Base-by-base conservation (phyloP, 2,329 filamentous ascomycete genomes). In the Penicillium psychrosexuale region DNA sequence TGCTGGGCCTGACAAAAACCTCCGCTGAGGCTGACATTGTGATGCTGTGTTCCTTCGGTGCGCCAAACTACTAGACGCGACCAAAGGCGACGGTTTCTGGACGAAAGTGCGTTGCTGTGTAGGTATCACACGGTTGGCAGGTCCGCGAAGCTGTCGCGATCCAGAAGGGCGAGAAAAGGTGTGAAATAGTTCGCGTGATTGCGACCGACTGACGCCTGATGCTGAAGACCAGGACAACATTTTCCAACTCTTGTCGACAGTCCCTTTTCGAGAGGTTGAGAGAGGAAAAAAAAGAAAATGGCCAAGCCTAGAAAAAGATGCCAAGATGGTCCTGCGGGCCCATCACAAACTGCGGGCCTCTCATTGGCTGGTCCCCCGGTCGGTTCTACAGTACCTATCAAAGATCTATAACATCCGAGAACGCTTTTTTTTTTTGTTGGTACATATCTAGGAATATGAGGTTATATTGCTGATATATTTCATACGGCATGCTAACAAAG, bases 191-290 rank as follows among this genome's bases (percentile, higher is more conserved):
- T 66, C 55, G 40, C 66, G 66, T 33, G 67, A 64, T 50, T 63
- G 66, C 37, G 68, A 56, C 54, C 66, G 56, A 56, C 62, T 67
- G 33, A 63, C 64, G 47, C 64, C 68, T 36, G 65, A 62, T 43
- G 68, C 62, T 42, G 69, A 66, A 57, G 64, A 63, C 59, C 64
- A 63, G 51, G 72, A 68, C 45, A 75, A 57, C 74, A 76, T 76
- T 42, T 36, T 71, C 47, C 53, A 28, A 52, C 48, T 56, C 53
- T 61, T 61, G 58, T 52, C 44, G 33, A 43, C 28, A 44, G 13
- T 33, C 17, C 30, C 19, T 34, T 12, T 24, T 11, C 8, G 31
- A 45, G 30, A 24, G 39, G 44, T 45, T 46, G 53, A 54, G 51
- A 48, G 57, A 58, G 49, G 51, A 28, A 56, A 53, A 53, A 38